Evolutionary conservation across 495 filamentous ascomycete species (phyloP), one percentile per base, ranked within the genome.

Genomic region (Aspergillus indologenus): DNA sequence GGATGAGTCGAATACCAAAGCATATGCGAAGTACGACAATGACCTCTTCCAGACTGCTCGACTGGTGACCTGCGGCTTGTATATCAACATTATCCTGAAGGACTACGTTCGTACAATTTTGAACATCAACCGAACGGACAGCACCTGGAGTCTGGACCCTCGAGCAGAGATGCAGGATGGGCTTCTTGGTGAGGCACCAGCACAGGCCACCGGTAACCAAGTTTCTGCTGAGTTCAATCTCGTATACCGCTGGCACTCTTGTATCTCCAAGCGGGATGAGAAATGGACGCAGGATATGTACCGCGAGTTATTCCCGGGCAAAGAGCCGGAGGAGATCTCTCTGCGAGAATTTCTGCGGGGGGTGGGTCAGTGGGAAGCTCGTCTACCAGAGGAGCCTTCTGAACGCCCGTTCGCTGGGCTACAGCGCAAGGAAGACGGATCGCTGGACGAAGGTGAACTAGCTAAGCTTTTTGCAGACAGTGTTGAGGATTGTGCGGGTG

Each of bases 91-190:
- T 59, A 82, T 90, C 12, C 75, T 92, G 12, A 81, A 88, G 54
- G 90, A 93, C 61, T 93, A 93, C 64, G 85, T 93, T 15, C 82
- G 90, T n/a, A 90, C 87, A 14, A 90, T 92, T 51, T 73, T 92
- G 61, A 89, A 90, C 58, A 69, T 90, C 31, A 91, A 91, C 70
- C 79, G 85, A n/a, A 83, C 84, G 17, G 78, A 84, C 53, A 87
- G 85, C 19, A 77, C 75, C 17, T 92, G 90, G 88, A 89, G 85
- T 19, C 78, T 93, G 44, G 90, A 93, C 57, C 89, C 89, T 24
- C 83, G 89, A 17, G 75, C 79, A 6, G 80, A 86, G 1, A 82
- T 83, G 43, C 72, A 66, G 50, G 66, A 74, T 56, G 59, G 65
- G 5, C 55, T 78, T 14, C 64, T 75, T 14, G 70, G 72, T 6